These are phyloP conservation scores for Fusarium vanettenii DNA, from an alignment of 2,329 filamentous ascomycete species.

Conservation along the genomic window DNA sequence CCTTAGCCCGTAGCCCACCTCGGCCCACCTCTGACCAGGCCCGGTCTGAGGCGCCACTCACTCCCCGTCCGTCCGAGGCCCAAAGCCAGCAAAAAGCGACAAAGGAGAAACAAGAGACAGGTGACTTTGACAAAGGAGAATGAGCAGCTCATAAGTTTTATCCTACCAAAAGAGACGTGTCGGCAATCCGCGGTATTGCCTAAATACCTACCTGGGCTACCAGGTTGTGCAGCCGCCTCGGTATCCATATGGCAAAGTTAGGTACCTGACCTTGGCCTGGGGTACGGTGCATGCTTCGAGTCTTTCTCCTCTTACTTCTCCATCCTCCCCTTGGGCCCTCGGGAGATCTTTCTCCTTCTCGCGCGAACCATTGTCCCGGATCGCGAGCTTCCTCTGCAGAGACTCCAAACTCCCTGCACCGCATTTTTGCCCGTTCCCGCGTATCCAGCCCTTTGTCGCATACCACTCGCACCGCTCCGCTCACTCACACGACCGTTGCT, in stretches of 20 bases:
- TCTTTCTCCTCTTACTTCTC: constrained; percentile 6
- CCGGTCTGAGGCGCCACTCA: constrained; percentile 31
- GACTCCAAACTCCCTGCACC: constrained; percentile 20
- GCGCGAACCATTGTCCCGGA: constrained; percentile 38
- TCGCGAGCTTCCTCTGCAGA: constrained; percentile 31
- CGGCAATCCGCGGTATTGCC: constrained; percentile 30
- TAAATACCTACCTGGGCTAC: constrained; percentile 5
- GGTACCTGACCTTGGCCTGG: constrained; percentile 8
- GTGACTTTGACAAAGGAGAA: constrained; percentile 19
- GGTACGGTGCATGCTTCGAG: neutral
- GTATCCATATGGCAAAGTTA: neutral
- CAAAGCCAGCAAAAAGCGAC: constrained; percentile 35
- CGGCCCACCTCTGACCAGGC: constrained; percentile 30
- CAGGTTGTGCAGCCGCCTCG: neutral
- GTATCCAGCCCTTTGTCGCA: constrained; percentile 21
- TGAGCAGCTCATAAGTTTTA: constrained; percentile 24
- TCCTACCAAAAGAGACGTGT: constrained; percentile 5
- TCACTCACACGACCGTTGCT: constrained; percentile 17
- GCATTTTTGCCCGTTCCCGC: constrained; percentile 15
- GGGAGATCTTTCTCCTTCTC: constrained; percentile 38
- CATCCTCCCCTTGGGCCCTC: constrained; percentile 31
- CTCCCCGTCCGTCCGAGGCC: constrained; percentile 34
- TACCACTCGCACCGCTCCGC: neutral
- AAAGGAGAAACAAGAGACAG: constrained; percentile 14
- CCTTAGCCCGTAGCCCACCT: constrained; percentile 35